phyloP scores from a whole-genome alignment of 2,329 filamentous ascomycete genomes.

The Colletotrichum sp. region DNA sequence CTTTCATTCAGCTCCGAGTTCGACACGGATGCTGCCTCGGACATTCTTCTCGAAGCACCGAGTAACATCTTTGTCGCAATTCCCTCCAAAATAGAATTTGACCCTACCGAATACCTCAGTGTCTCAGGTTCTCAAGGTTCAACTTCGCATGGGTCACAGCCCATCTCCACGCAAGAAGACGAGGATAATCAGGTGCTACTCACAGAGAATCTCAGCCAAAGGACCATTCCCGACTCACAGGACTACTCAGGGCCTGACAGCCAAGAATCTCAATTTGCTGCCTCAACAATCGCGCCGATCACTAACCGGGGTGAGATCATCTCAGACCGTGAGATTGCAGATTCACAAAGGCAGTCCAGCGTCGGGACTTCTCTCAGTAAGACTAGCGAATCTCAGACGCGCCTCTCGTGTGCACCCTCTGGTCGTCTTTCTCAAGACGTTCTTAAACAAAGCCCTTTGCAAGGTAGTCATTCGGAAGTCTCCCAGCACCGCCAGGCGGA shows the following conservation, averaged over 20 bases:
- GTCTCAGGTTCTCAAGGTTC: slow-evolving; percentile 31
- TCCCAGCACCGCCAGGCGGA: background rate
- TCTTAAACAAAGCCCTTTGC: background rate
- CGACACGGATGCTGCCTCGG: slow-evolving; percentile 17
- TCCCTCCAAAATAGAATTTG: slow-evolving; percentile 32
- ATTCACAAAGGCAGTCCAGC: slow-evolving; percentile 19
- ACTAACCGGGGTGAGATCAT: background rate
- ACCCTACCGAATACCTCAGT: slow-evolving; percentile 40
- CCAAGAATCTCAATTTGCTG: background rate
- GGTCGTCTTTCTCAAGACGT: background rate
- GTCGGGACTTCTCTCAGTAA: slow-evolving; percentile 9
- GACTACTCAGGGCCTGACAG: slow-evolving; percentile 25
- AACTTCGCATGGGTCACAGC: slow-evolving; percentile 33
- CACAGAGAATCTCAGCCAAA: slow-evolving; percentile 34
- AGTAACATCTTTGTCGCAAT: slow-evolving; percentile 30
- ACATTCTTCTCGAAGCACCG: background rate
- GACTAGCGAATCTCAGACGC: background rate
- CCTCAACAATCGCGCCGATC: background rate
- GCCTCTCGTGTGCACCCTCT: background rate
- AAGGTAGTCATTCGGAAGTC: background rate
- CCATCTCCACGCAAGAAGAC: slow-evolving; percentile 39
- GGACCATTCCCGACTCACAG: slow-evolving; percentile 51
- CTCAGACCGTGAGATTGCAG: slow-evolving; percentile 1
- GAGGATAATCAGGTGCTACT: slow-evolving; percentile 36
- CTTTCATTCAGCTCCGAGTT: slow-evolving; percentile 9